phyloP scores from a whole-genome alignment of 345 rosid genomes.

The Populus alba region DNA sequence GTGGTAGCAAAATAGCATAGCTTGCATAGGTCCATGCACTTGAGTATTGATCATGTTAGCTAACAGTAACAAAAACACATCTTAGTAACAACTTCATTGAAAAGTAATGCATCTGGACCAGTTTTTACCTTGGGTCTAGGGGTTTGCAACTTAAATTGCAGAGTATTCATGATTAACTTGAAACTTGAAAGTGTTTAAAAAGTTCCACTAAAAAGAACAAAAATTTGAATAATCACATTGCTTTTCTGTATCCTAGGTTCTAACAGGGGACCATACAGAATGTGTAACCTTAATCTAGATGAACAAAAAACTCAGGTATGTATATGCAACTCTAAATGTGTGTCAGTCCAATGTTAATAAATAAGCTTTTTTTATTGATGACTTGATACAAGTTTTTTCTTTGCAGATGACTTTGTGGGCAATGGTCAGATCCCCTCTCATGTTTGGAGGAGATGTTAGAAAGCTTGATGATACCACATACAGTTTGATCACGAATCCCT shows the following conservation, averaged over 20 bases:
- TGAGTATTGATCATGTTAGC: neutral
- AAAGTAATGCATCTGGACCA: neutral
- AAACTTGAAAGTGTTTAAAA: neutral
- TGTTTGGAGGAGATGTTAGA: conserved; percentile 91
- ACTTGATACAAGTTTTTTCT: conserved; percentile 5
- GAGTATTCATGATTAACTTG: neutral
- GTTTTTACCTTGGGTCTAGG: neutral
- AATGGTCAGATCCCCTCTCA: conserved; percentile 85
- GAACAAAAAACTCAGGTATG: conserved; percentile 83
- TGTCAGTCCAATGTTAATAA: neutral
- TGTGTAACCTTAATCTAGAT: conserved; percentile 49
- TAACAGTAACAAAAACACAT: neutral
- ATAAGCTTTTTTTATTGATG: conserved; percentile 4
- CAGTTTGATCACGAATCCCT: conserved; percentile 68
- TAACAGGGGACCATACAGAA: conserved; percentile 78
- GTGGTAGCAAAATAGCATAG: neutral
- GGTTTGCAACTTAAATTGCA: neutral
- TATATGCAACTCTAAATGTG: neutral
- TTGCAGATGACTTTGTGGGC: conserved; percentile 91
- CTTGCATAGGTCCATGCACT: neutral
- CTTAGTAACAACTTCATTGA: neutral
- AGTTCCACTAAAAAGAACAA: neutral
- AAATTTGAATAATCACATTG: conserved; percentile 10
- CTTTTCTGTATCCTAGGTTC: conserved; percentile 42
- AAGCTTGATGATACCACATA: conserved; percentile 62